Base-by-base conservation (phyloP, 176 grass and related monocot species). In the Calamus simplicifolius region DNA sequence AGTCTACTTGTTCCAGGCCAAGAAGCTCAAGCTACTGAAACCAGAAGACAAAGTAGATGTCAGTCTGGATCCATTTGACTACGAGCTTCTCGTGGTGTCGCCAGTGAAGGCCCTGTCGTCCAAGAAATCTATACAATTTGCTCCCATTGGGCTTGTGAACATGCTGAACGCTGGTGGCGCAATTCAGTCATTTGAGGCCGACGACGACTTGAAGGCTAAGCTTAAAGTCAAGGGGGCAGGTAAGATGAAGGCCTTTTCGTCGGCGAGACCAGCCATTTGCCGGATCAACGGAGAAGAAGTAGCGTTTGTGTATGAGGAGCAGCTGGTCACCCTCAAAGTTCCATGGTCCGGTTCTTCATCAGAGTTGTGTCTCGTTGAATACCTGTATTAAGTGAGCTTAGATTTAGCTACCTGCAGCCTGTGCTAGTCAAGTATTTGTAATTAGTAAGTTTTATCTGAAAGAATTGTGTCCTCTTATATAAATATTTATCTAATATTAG, bases 121-220 rank as follows among this genome's bases (percentile, higher is more conserved):
- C 6, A 14, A 17, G 49, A 28, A 57, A 4, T 17, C 0, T 4
- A 17, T 88, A 56, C 25, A 54, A 25, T 91, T 91, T 29, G 87
- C 93, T 6, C 87, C 81, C 15, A 82, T 97, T 54, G 93, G 93
- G 0, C 87, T 97, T 16, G 67, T 73, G 62, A 91, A 88, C 87
- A 91, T 97, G 93, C 78, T 97, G 18, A 97, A 97, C 52, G 26
- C 84, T 0, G 84, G 81, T 7, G 93, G 84, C 13, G 93, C 87
- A 7, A 83, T 91, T 57, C 85, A 91, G 75, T 50, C 3, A 3
- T 68, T 88, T 18, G 75, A 88, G 52, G 6, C 19, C 19, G 26
- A 14, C 8, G 26, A 14, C 8, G 18, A 5, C 15, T 63, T 77
- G 43, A 35, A 54, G 3, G 93, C 58, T 1, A 80, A 54, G 48